Percentiles rank a stretch among this genome's conserved stretches.
Evolutionary conservation across 2,329 filamentous ascomycete species (phyloP).

Genomic region (Pseudogymnoascus sp.): DNA sequence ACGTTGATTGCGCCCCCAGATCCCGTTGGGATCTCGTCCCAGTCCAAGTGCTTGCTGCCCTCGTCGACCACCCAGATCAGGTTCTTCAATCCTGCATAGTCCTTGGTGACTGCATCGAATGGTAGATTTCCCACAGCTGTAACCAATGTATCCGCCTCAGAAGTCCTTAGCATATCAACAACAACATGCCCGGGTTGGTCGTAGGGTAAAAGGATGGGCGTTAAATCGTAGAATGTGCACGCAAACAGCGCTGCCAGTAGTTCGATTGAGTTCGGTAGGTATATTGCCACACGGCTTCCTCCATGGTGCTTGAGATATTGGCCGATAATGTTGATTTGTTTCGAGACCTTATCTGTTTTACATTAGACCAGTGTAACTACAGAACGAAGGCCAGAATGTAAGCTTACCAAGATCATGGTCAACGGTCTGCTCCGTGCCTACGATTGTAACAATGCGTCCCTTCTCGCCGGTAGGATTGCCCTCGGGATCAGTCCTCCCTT

Average conservation of each 20-base stretch:
- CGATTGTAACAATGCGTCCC: slow-evolving; percentile 70
- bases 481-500: slow-evolving; percentile 57
- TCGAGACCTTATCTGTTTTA: slow-evolving; percentile 60
- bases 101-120: slow-evolving; percentile 63
- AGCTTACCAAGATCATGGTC: slow-evolving; percentile 61
- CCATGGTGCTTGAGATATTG: slow-evolving; percentile 65
- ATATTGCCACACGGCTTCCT: slow-evolving; percentile 75
- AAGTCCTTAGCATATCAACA: slow-evolving; percentile 64
- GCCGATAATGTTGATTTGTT: slow-evolving; percentile 83
- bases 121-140: slow-evolving; percentile 83
- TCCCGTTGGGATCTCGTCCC: slow-evolving; percentile 79
- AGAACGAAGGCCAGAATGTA: not conserved
- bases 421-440: slow-evolving; percentile 66
- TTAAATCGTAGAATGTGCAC: slow-evolving; percentile 76
- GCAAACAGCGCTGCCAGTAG: slow-evolving; percentile 78
- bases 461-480: slow-evolving; percentile 53
- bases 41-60: slow-evolving; percentile 88
- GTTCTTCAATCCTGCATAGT: slow-evolving; percentile 65
- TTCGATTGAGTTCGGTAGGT: slow-evolving; percentile 89
- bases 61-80: slow-evolving; percentile 91
- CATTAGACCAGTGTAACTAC: slow-evolving; percentile 20
- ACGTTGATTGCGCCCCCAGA: slow-evolving; percentile 71
- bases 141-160: slow-evolving; percentile 73
- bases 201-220: slow-evolving; percentile 78
- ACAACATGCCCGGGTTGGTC: slow-evolving; percentile 65